A percentile compares a stretch with the other conserved stretches of the same genome.
phyloP scores from a whole-genome alignment of 2,329 filamentous ascomycete species.

The Byssothecium circinans region DNA sequence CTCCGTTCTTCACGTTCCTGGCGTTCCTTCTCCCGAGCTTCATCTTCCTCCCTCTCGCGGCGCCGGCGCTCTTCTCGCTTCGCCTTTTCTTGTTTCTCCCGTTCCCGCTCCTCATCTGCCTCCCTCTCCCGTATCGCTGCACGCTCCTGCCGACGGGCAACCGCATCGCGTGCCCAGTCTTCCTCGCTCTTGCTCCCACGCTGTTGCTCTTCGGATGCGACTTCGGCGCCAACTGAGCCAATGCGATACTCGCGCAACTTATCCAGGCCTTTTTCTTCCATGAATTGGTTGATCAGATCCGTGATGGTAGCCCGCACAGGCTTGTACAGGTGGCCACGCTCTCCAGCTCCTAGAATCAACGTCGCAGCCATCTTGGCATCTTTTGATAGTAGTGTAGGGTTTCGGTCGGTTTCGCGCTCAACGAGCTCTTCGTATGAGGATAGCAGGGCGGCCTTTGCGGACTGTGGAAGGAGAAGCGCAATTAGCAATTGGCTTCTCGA shows the following conservation, averaged over 20 bases:
- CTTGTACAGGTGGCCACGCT: slow-evolving; percentile 75
- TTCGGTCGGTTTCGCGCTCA: slow-evolving; percentile 73
- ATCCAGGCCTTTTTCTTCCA: slow-evolving; percentile 64
- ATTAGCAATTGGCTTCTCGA: slow-evolving; percentile 2
- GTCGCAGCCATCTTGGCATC: slow-evolving; percentile 74
- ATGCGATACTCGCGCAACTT: slow-evolving; percentile 69
- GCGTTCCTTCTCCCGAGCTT: slow-evolving; percentile 48
- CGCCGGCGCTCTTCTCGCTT: slow-evolving; percentile 58
- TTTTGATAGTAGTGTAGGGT: slow-evolving; percentile 70
- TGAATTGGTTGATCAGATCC: slow-evolving; percentile 65
- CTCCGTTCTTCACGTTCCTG: slow-evolving; percentile 51
- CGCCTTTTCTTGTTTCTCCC: slow-evolving; percentile 55
- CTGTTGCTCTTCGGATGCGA: slow-evolving; percentile 64
- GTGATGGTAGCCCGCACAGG: slow-evolving; percentile 69
- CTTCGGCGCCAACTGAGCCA: slow-evolving; percentile 69
- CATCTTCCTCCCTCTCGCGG: slow-evolving; percentile 52
- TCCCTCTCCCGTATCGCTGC: slow-evolving; percentile 64
- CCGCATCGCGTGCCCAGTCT: slow-evolving; percentile 70
- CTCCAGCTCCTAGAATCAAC: slow-evolving; percentile 75
- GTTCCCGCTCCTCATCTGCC: slow-evolving; percentile 60
- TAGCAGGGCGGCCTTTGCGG: slow-evolving; percentile 68
- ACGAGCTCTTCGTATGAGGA: slow-evolving; percentile 69
- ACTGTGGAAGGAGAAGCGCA: slow-evolving; percentile 48
- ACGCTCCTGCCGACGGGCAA: slow-evolving; percentile 61
- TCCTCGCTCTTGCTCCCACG: slow-evolving; percentile 73